Evolutionary conservation across 2,329 filamentous ascomycete genomes (phyloP).

Genomic region (Cytospora chrysosperma): DNA sequence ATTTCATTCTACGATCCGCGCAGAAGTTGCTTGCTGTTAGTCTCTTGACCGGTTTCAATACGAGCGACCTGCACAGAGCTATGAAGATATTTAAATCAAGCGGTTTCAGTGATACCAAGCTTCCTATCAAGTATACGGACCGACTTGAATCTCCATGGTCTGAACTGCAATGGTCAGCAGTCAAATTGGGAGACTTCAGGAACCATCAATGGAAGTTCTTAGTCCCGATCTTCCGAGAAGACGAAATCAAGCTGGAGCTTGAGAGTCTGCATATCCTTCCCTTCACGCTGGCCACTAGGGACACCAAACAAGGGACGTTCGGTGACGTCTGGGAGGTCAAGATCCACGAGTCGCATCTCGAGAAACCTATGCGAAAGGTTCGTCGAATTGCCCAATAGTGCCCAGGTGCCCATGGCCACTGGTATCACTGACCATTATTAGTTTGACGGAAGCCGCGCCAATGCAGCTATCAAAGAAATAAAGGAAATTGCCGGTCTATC

Average conservation of each 20-base stretch:
- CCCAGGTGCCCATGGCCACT: too few species aligned
- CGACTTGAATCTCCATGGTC: not conserved
- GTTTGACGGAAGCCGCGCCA: not conserved
- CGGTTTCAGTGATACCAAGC: not conserved
- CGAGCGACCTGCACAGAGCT: not conserved
- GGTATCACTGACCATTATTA: not conserved
- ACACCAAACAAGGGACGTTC: not conserved
- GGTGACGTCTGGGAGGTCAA: not conserved
- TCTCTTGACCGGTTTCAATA: not conserved
- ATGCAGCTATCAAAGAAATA: constrained; percentile 1
- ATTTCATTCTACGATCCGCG: not conserved
- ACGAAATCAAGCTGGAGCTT: not conserved
- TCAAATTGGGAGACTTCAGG: not conserved
- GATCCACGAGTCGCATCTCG: constrained; percentile 7
- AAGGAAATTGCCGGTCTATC: not conserved
- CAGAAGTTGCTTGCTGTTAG: not conserved
- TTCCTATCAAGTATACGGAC: not conserved
- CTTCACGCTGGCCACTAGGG: not conserved
- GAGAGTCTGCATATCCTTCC: not conserved
- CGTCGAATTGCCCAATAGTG: not conserved
- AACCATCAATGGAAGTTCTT: not conserved
- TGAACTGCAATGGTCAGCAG: not conserved
- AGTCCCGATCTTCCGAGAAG: not conserved
- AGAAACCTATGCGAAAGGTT: not conserved
- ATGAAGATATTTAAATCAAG: not conserved